phyloP scores from a whole-genome alignment of 1,139 yeast genomes.

The Entelexis paramagnoliae region DNA sequence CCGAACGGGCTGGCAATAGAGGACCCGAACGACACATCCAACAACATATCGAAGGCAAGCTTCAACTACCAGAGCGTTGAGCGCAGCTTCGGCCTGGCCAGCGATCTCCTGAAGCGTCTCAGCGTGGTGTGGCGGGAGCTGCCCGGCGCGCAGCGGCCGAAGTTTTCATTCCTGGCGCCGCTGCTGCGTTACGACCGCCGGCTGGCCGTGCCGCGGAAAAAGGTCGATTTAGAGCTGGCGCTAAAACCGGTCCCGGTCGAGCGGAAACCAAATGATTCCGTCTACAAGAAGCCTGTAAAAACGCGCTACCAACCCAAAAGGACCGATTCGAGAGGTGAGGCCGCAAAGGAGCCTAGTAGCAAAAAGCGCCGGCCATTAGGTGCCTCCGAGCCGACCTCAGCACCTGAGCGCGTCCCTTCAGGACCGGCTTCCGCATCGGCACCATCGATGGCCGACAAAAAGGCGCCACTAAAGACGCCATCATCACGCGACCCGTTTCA shows the following conservation, averaged over 20 bases:
- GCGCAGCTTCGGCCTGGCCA: slow-evolving; percentile 87
- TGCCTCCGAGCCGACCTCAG: not conserved
- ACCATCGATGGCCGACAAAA: not conserved
- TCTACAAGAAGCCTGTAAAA: not conserved
- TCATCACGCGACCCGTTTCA: slow-evolving; percentile 1
- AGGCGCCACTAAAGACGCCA: not conserved
- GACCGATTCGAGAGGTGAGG: not conserved
- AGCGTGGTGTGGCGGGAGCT: slow-evolving; percentile 12
- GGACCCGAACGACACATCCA: slow-evolving; percentile 76
- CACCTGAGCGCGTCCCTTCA: too few relatives aligned
- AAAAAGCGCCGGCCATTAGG: not conserved
- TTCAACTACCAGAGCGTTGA: slow-evolving; percentile 72
- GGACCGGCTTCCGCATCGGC: too few relatives aligned
- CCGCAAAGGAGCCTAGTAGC: not conserved
- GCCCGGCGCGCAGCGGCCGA: not conserved
- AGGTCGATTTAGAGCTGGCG: slow-evolving; percentile 8
- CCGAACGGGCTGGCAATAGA: slow-evolving; percentile 68
- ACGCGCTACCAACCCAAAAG: not conserved
- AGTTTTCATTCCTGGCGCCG: slow-evolving; percentile 21
- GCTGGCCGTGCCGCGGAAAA: slow-evolving; percentile 1
- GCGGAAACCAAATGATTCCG: not conserved
- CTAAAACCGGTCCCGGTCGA: not conserved
- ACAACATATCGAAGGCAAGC: slow-evolving; percentile 80
- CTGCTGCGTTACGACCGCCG: slow-evolving; percentile 13
- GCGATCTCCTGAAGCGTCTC: slow-evolving; percentile 46